These are phyloP conservation scores for Glycine soja DNA, from an alignment of 306 rosid species.

Conservation along the genomic window DNA sequence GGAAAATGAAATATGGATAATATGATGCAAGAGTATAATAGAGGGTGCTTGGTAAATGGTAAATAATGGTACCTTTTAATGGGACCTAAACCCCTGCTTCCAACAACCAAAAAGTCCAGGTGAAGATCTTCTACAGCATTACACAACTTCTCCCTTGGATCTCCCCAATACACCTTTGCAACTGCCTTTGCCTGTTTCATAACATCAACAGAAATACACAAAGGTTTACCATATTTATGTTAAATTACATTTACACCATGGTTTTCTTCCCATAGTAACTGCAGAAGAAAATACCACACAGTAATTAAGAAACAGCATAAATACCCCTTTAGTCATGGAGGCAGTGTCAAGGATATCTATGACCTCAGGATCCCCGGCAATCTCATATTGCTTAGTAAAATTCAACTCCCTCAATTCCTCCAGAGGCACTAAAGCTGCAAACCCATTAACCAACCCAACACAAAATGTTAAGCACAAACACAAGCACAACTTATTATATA, in stretches of 20 bases:
- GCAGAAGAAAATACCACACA: not conserved
- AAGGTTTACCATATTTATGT: not conserved
- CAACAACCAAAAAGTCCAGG: slow-evolving; percentile 71
- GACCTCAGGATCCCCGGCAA: slow-evolving; percentile 67
- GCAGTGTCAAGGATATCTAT: slow-evolving; percentile 63
- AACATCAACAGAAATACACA: not conserved
- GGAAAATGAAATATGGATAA: not conserved
- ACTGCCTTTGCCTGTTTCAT: slow-evolving; percentile 61
- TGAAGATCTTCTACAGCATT: slow-evolving; percentile 71
- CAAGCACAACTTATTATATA: not conserved
- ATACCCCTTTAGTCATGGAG: slow-evolving; percentile 67
- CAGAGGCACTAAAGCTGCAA: slow-evolving; percentile 77
- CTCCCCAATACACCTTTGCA: slow-evolving; percentile 90
- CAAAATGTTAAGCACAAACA: no score
- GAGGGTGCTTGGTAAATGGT: slow-evolving; percentile 6
- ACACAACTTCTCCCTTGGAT: slow-evolving; percentile 78
- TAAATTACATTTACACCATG: not conserved
- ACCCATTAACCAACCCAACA: not conserved
- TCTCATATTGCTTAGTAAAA: slow-evolving; percentile 78
- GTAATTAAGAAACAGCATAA: not conserved
- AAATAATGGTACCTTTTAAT: slow-evolving; percentile 57
- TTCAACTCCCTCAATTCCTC: slow-evolving; percentile 74
- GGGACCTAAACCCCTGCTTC: slow-evolving; percentile 79
- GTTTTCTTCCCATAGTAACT: not conserved
- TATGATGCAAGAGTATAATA: not conserved